Evolutionary conservation across 495 filamentous ascomycete genomes (phyloP).

Genomic region (Penicillium paradoxum): DNA sequence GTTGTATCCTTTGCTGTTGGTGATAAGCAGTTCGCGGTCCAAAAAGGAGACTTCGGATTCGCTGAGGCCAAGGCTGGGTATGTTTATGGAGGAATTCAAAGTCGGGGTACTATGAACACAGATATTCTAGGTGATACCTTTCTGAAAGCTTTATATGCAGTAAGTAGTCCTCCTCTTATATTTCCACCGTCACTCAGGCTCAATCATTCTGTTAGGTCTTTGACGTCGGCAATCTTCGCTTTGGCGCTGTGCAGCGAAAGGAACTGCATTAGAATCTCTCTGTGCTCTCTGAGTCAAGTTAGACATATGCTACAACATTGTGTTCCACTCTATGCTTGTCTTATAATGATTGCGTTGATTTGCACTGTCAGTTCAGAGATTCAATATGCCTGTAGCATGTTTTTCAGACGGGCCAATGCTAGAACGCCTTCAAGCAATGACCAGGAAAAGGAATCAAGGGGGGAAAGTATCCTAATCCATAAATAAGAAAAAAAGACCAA

Average conservation of each 20-base stretch:
- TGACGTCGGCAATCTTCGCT: conserved; percentile 66
- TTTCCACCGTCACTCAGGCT: neutral
- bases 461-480: too few relatives aligned
- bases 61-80: conserved; percentile 53
- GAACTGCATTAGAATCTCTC: conserved; percentile 50
- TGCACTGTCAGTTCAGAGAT: too few relatives aligned
- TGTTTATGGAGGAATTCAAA: conserved; percentile 74
- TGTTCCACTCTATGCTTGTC: neutral
- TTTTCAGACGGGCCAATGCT: too few relatives aligned
- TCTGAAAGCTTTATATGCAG: conserved; percentile 70
- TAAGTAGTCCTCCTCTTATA: conserved; percentile 34
- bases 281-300: conserved; percentile 10
- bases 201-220: conserved; percentile 47
- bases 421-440: too few relatives aligned
- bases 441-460: too few relatives aligned
- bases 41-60: conserved; percentile 69
- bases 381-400: too few relatives aligned
- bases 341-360: neutral
- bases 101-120: conserved; percentile 57
- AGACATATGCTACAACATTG: neutral
- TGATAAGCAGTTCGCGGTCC: conserved; percentile 57
- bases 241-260: conserved; percentile 64
- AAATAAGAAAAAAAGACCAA: too few relatives aligned
- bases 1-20: conserved; percentile 65
- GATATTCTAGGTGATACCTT: conserved; percentile 74